Percentiles rank a stretch among this genome's conserved stretches.
Conservation (phyloP, 176 grass and related monocot genomes). For the Phragmites australis region DNA sequence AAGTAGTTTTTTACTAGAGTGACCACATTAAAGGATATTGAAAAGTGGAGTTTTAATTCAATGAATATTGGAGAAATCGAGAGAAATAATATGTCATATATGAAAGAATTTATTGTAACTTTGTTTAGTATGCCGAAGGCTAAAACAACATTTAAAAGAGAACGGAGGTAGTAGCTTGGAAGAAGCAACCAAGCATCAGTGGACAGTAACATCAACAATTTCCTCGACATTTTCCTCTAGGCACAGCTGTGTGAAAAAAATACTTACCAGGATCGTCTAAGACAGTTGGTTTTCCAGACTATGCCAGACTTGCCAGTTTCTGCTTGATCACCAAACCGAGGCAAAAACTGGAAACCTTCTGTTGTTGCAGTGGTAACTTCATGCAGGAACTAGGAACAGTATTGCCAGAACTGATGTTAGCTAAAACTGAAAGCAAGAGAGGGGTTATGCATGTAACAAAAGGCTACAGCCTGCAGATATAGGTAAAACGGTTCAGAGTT, state of each 20-base stretch:
- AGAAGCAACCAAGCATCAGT: not conserved
- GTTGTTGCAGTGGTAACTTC: not conserved
- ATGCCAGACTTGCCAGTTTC: not conserved
- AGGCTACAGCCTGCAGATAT: not conserved
- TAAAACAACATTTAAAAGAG: too few relatives aligned
- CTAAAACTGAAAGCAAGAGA: not conserved
- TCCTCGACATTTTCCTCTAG: not conserved
- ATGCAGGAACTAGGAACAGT: not conserved
- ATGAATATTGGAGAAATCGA: too few relatives aligned
- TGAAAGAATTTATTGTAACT: too few relatives aligned
- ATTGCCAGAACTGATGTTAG: too few relatives aligned
- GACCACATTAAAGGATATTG: too few relatives aligned
- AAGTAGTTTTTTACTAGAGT: too few relatives aligned
- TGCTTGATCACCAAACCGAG: not conserved
- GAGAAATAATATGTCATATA: too few relatives aligned
- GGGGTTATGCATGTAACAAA: not conserved
- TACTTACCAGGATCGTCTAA: constrained; percentile 12
- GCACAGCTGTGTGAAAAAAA: constrained; percentile 39
- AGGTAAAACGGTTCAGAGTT: not conserved
- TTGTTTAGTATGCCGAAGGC: too few relatives aligned
- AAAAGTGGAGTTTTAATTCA: too few relatives aligned
- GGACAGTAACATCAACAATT: constrained; percentile 19
- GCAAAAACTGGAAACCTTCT: not conserved
- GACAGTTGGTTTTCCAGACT: not conserved
- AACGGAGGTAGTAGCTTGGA: too few relatives aligned